Evolutionary conservation across 1,284 basidiomycete genomes (phyloP).

Genomic region (Laetiporus sulphureus): DNA sequence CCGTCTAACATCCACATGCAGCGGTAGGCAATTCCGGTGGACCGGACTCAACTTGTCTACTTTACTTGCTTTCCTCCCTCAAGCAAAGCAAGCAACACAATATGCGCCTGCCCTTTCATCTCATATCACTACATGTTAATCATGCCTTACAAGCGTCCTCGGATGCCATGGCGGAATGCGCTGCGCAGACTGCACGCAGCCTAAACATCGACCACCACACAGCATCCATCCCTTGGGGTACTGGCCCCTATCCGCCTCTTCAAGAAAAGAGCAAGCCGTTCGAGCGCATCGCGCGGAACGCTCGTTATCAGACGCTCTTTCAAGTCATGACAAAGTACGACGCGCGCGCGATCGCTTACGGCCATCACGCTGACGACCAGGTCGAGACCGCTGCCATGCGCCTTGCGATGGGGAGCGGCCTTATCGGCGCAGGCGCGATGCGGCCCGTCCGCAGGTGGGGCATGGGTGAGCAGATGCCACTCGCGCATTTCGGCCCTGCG

Average conservation of each 20-base stretch:
- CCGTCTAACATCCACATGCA: no score
- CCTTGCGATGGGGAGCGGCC: slow-evolving; percentile 45
- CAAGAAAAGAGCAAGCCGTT: slow-evolving; percentile 28
- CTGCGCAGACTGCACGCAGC: slow-evolving; percentile 33
- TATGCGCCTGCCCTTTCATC: slow-evolving; percentile 14
- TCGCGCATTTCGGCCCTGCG: slow-evolving; percentile 28
- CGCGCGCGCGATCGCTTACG: slow-evolving; percentile 47
- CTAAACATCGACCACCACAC: slow-evolving; percentile 43
- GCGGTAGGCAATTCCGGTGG: slow-evolving; percentile 75
- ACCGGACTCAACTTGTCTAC: slow-evolving; percentile 69
- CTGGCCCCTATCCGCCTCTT: slow-evolving; percentile 38
- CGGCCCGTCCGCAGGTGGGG: slow-evolving; percentile 59
- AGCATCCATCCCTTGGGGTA: slow-evolving; percentile 49
- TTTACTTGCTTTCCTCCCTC: slow-evolving; percentile 47
- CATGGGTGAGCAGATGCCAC: slow-evolving; percentile 45
- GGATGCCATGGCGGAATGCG: slow-evolving; percentile 43
- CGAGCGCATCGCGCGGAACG: slow-evolving; percentile 51
- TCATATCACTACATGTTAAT: slow-evolving; percentile 61
- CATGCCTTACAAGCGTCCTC: slow-evolving; percentile 60
- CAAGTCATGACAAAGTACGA: slow-evolving; percentile 34
- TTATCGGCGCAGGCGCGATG: slow-evolving; percentile 60
- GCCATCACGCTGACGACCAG: slow-evolving; percentile 75
- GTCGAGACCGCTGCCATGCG: slow-evolving; percentile 73
- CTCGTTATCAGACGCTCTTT: slow-evolving; percentile 52
- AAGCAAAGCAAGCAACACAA: slow-evolving; percentile 3